Conservation (phyloP, 2,329 filamentous ascomycete genomes). For the Sporothrix brunneoviolacea region DNA sequence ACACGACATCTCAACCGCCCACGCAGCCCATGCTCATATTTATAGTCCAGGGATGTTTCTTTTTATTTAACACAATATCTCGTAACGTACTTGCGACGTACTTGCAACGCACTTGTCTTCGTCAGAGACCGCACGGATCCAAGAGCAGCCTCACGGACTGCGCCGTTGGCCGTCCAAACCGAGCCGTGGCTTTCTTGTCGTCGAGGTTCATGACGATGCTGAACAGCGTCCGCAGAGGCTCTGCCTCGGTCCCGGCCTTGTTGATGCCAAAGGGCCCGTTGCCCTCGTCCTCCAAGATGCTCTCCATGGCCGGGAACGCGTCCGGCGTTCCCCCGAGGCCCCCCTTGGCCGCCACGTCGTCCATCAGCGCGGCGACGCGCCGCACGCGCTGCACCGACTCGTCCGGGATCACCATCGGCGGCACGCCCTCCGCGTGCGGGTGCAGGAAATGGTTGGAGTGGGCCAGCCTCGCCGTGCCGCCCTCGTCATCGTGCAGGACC, state of each 20-base stretch:
- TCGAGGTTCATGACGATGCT: constrained; percentile 33
- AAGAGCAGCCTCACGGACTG: neutral
- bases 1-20: no score
- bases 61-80: no score
- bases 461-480: neutral
- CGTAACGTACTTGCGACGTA: no score
- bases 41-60: no score
- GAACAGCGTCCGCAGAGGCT: constrained; percentile 18
- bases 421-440: neutral
- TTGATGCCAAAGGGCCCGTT: constrained; percentile 1
- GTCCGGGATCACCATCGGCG: neutral
- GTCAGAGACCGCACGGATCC: neutral
- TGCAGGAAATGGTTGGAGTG: constrained; percentile 1
- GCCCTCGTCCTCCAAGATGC: neutral
- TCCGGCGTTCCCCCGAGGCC: no score
- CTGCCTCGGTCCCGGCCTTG: neutral
- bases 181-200: neutral
- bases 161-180: neutral
- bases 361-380: neutral
- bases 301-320: neutral
- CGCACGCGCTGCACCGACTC: constrained; percentile 1
- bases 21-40: no score
- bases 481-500: neutral
- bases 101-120: no score
- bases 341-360: neutral